Evolutionary conservation across 768 basidiomycete species (phyloP).

Genomic region (Boletus reticulatus): DNA sequence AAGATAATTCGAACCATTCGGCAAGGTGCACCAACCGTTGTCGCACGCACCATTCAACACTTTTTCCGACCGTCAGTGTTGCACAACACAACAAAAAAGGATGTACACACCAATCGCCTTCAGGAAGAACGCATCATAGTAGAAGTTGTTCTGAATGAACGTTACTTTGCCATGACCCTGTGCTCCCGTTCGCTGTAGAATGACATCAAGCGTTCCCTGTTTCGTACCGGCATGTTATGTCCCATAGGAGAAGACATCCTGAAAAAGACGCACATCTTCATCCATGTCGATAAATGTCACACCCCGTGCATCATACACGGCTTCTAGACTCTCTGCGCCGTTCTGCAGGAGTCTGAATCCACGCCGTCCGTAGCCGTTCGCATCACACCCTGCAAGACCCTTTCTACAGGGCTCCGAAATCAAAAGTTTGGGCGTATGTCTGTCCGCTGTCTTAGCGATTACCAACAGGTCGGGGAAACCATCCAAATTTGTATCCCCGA

Average conservation of each 20-base stretch:
- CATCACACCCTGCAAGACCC: conserved; percentile 57
- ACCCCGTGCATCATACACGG: conserved; percentile 74
- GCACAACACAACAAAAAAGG: neutral
- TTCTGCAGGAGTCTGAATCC: conserved; percentile 59
- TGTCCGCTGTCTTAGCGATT: conserved; percentile 44
- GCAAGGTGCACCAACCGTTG: conserved; percentile 69
- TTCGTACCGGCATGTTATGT: neutral
- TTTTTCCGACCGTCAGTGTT: conserved; percentile 27
- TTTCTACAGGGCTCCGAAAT: conserved; percentile 60
- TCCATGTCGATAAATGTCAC: conserved; percentile 89
- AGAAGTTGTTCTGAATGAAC: conserved; percentile 96
- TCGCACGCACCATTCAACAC: conserved; percentile 93
- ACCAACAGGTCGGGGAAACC: conserved; percentile 89
- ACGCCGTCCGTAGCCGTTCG: conserved; percentile 50
- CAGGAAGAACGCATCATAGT: conserved; percentile 98
- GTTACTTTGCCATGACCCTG: conserved; percentile 60
- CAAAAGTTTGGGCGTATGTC: conserved; percentile 57
- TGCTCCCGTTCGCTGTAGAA: conserved; percentile 79
- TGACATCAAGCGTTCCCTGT: conserved; percentile 89
- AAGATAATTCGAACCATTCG: conserved; percentile 68
- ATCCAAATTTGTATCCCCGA: conserved; percentile 91
- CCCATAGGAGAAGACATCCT: neutral
- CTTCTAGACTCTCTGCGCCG: conserved; percentile 60
- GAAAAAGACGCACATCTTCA: conserved; percentile 72
- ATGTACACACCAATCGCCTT: conserved; percentile 80